Evolutionary conservation across 208 protist species (phyloP), one percentile per base, ranked within the genome.

Genomic region (Acanthamoeba royreba): DNA sequence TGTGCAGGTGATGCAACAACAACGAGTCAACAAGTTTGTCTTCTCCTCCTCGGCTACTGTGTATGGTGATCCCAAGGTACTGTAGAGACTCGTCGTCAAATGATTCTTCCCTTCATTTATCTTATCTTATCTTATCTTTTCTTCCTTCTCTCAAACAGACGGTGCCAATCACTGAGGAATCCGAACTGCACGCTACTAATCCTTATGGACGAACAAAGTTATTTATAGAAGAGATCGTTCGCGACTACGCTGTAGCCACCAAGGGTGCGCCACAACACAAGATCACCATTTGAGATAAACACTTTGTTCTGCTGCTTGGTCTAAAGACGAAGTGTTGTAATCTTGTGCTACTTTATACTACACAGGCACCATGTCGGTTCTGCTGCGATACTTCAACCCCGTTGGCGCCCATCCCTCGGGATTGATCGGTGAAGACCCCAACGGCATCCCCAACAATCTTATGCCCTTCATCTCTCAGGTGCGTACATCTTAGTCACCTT

Each of bases 381-480:
- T 98, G 66, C 97, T 99, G 47, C 98, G 99, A 46, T 99, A 99
- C 96, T 99, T 99, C 97, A 99, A 99, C 96, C 99, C 99, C 22
- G 97, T 98, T 53, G 99, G 99, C 17, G 98, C 98, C 0, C 98
- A 99, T 94, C 91, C 93, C 47, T 97, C 97, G 47, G 98, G 99
- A n/a, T 97, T 97, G 43, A 99, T 99, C 94, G 99, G 99, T 35
- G 96, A 97, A 47, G 96, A 97, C 46, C 96, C 96, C 35, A 83
- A 94, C 55, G 96, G 97, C 74, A 97, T 98, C 43, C 98, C 99
- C 89, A 99, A 99, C 94, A 99, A 99, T 93, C 97, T 99, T 1
- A 99, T 99, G 94, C 99, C 99, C 4, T 98, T 98, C 88, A 96
- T 99, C 45, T 95, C 98, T 9, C 98, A 99, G 93, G 98, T 99